Evolutionary conservation across 163 green algal genomes (phyloP).

Genomic region (Scenedesmus sp.): DNA sequence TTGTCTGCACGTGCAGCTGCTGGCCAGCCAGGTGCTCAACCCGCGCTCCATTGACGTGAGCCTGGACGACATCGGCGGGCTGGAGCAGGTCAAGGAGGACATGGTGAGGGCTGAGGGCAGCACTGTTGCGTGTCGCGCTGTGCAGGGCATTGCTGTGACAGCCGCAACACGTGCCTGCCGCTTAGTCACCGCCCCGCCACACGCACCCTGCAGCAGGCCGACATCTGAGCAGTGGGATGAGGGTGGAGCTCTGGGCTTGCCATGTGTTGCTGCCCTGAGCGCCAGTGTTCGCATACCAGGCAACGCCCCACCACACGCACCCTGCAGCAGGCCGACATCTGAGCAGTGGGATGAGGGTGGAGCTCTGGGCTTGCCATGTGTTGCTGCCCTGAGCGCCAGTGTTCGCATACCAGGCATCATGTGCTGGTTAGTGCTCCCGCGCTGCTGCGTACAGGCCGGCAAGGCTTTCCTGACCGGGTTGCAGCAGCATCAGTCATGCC

Average conservation of each 20-base stretch:
- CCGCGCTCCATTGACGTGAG: slow-evolving; percentile 80
- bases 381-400: too few relatives aligned
- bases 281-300: too few relatives aligned
- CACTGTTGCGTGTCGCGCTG: neutral
- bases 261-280: too few relatives aligned
- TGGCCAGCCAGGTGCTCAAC: slow-evolving; percentile 87
- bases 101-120: slow-evolving; percentile 54
- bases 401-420: too few relatives aligned
- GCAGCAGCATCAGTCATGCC: too few relatives aligned
- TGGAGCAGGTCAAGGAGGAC: slow-evolving; percentile 64
- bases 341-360: neutral
- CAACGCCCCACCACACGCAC: slow-evolving; percentile 80
- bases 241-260: too few relatives aligned
- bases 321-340: slow-evolving; percentile 65
- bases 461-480: too few relatives aligned
- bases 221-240: too few relatives aligned
- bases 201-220: slow-evolving; percentile 65
- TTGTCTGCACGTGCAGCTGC: slow-evolving; percentile 61
- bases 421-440: too few relatives aligned
- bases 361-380: too few relatives aligned
- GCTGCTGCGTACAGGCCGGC: too few relatives aligned
- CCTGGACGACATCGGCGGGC: slow-evolving; percentile 79
- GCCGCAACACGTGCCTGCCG: neutral
- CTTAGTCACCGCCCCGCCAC: too few relatives aligned
- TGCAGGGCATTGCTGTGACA: neutral